Conservation (phyloP, 805 yeast genomes). For the Candida pini region DNA sequence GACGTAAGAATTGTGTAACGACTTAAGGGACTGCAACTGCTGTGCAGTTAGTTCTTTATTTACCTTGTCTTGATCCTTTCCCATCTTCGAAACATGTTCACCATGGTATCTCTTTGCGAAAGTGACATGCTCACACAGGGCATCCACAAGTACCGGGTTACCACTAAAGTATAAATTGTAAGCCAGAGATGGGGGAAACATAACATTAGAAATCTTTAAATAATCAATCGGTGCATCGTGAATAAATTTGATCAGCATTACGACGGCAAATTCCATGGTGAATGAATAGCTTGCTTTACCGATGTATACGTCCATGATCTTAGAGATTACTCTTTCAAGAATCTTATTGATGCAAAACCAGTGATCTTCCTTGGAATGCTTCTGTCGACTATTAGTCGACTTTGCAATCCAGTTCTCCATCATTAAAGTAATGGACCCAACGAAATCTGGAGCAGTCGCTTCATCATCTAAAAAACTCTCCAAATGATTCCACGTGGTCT, state of each 20-base stretch:
- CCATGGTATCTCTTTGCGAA: constrained; percentile 33
- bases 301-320: constrained; percentile 6
- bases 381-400: too few species aligned
- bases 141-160: constrained; percentile 42
- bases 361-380: constrained; percentile 1
- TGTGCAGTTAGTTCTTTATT: constrained; percentile 9
- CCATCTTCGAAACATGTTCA: constrained; percentile 15
- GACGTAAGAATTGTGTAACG: constrained; percentile 43
- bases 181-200: constrained; percentile 35
- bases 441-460: neutral
- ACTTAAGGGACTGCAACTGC: constrained; percentile 20
- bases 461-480: constrained; percentile 3
- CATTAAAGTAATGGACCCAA: constrained; percentile 5
- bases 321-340: constrained; percentile 6
- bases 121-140: constrained; percentile 40
- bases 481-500: constrained; percentile 2
- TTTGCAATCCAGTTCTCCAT: constrained; percentile 13
- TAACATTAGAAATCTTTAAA: constrained; percentile 21
- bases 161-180: constrained; percentile 35
- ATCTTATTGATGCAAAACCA: constrained; percentile 14
- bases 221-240: constrained; percentile 17
- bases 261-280: constrained; percentile 5
- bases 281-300: constrained; percentile 1
- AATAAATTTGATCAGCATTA: constrained; percentile 10
- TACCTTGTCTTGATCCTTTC: constrained; percentile 9